A percentile compares a stretch with the other conserved stretches of the same genome.
Conservation (phyloP, 2,329 filamentous ascomycete genomes). For the Ascochyta koolunga region DNA sequence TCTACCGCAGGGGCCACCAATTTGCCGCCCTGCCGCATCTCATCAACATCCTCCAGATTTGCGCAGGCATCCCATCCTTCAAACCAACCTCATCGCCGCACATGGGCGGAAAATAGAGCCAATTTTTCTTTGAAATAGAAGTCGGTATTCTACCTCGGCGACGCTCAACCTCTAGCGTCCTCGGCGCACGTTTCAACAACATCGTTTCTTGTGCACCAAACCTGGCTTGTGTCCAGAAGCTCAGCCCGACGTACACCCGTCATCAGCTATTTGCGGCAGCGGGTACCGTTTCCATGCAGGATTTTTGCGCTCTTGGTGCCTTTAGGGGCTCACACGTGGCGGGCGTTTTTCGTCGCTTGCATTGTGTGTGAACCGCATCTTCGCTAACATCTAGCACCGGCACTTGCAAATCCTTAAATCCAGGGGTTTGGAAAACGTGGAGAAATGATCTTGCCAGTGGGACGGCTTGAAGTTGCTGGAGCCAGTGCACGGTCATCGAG, state of each 20-base stretch:
- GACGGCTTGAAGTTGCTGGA: neutral
- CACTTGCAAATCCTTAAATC: neutral
- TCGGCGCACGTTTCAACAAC: conserved; percentile 5
- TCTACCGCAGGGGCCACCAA: conserved; percentile 4
- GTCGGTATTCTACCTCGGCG: neutral
- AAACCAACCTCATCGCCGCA: neutral
- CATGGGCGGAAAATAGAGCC: neutral
- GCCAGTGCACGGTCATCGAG: neutral
- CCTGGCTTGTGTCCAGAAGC: neutral
- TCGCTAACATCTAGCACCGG: conserved; percentile 1
- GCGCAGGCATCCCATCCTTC: conserved; percentile 14
- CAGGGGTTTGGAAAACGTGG: neutral
- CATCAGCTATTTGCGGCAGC: conserved; percentile 1
- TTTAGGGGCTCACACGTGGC: conserved; percentile 5
- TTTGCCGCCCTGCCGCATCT: neutral
- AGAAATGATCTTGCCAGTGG: neutral
- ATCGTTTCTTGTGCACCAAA: conserved; percentile 3
- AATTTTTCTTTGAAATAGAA: neutral
- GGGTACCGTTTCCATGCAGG: neutral
- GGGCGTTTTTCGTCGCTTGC: neutral
- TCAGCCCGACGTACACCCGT: neutral
- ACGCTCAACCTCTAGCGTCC: neutral
- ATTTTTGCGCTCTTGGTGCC: neutral
- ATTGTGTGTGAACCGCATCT: conserved; percentile 1
- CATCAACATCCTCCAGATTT: conserved; percentile 10